Conservation (phyloP, 1,284 basidiomycete genomes). For the Athelia psychrophila region DNA sequence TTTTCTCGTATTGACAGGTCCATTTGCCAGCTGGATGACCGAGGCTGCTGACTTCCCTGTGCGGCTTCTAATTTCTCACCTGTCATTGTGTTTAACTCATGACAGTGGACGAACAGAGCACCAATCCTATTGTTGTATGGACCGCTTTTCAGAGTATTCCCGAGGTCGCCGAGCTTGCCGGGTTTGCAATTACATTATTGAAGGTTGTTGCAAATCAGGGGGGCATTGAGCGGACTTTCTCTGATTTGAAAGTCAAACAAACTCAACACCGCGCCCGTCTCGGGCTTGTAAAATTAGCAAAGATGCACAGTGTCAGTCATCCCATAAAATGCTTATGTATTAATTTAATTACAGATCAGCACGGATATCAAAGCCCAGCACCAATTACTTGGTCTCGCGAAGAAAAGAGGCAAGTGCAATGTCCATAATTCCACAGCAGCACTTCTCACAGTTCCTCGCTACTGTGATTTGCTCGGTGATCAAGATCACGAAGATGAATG, state of each 20-base stretch:
- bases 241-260: slow-evolving; percentile 9
- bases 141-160: slow-evolving; percentile 1
- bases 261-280: slow-evolving; percentile 7
- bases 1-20: slow-evolving; percentile 1
- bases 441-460: neutral
- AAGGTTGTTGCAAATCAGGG: slow-evolving; percentile 5
- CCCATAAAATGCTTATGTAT: neutral
- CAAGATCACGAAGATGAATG: neutral
- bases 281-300: slow-evolving; percentile 5
- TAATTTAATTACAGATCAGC: neutral
- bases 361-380: neutral
- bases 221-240: slow-evolving; percentile 7
- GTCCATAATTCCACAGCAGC: neutral
- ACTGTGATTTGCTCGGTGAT: neutral
- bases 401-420: neutral
- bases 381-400: neutral
- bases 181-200: slow-evolving; percentile 6
- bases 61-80: neutral
- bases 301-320: slow-evolving; percentile 1
- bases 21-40: slow-evolving; percentile 2
- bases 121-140: slow-evolving; percentile 6
- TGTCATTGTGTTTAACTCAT: neutral
- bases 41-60: neutral
- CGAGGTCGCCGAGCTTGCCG: slow-evolving; percentile 6
- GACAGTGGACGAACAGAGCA: slow-evolving; percentile 2